Evolutionary conservation across 805 yeast genomes (phyloP).

Genomic region (Yamadazyma scolyti): DNA sequence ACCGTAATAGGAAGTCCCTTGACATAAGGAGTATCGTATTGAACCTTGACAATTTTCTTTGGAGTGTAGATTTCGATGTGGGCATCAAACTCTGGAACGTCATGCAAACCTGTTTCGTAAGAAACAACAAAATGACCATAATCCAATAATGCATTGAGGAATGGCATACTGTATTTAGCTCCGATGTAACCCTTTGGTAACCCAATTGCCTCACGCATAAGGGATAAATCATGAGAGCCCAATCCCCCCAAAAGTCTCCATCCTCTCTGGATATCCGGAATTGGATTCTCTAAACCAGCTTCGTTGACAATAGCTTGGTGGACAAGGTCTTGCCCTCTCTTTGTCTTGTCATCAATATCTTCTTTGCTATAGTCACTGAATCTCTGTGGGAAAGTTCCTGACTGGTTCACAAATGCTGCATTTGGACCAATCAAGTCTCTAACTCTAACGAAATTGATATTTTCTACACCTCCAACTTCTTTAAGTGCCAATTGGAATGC

Average conservation of each 20-base stretch:
- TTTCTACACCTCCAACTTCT: conserved; percentile 1
- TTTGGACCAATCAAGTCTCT: conserved; percentile 1
- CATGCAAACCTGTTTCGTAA: conserved; percentile 1
- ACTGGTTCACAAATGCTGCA: neutral
- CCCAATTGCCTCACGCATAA: conserved; percentile 1
- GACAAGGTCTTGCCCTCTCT: neutral
- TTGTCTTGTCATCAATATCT: neutral
- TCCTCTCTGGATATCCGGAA: neutral
- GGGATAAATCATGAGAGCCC: conserved; percentile 1
- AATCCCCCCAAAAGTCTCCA: conserved; percentile 1
- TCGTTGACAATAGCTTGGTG: conserved; percentile 1
- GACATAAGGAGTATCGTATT: conserved; percentile 1
- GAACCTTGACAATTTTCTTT: neutral
- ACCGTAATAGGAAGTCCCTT: conserved; percentile 1
- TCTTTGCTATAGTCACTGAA: neutral
- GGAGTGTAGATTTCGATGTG: neutral
- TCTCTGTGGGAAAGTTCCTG: neutral
- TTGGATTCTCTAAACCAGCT: neutral
- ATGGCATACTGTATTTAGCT: neutral
- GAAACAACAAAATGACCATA: conserved; percentile 1
- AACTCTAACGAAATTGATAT: neutral
- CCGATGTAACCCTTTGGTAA: conserved; percentile 1
- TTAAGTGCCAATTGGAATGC: neutral
- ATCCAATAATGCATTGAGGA: neutral
- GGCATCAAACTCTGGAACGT: conserved; percentile 1